These are phyloP conservation scores for Colletotrichum lini DNA, from an alignment of 2,329 filamentous ascomycete species.

Conservation along the genomic window DNA sequence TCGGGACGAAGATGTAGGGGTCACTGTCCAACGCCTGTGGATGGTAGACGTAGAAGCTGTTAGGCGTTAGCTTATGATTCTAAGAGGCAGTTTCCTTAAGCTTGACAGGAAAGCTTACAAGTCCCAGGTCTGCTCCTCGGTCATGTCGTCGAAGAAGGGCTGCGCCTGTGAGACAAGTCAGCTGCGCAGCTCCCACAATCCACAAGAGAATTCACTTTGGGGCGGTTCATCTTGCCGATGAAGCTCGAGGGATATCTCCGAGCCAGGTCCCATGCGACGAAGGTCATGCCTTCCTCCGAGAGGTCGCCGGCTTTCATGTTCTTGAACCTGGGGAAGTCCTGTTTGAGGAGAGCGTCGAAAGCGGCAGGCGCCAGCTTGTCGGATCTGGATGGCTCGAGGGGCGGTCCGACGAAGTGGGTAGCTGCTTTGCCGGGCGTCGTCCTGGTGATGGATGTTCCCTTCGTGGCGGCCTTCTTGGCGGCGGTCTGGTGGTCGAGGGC, in stretches of 20 bases:
- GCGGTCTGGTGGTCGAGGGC: constrained; percentile 29
- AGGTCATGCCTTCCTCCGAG: constrained; percentile 50
- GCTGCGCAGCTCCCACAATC: constrained; percentile 12
- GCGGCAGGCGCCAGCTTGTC: constrained; percentile 24
- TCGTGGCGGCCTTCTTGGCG: constrained; percentile 15
- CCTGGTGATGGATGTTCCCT: constrained; percentile 17
- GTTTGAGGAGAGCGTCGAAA: constrained; percentile 22
- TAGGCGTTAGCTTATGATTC: background rate
- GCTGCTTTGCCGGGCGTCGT: background rate
- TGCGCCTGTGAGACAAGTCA: constrained; percentile 51
- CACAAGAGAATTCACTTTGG: constrained; percentile 54
- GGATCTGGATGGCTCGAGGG: constrained; percentile 28
- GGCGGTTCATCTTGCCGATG: constrained; percentile 67
- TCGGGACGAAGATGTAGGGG: constrained; percentile 77
- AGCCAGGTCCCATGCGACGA: constrained; percentile 69
- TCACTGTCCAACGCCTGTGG: constrained; percentile 60
- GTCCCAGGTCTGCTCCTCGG: constrained; percentile 78
- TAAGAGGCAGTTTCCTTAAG: background rate
- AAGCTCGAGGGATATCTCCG: constrained; percentile 72
- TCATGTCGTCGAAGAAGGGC: constrained; percentile 71
- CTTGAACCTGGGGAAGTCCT: constrained; percentile 34
- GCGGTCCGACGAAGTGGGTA: constrained; percentile 2
- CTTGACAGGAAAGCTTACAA: constrained; percentile 69
- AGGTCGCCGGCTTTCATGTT: constrained; percentile 32
- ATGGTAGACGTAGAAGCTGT: constrained; percentile 77